Percentiles rank a stretch among this genome's conserved stretches.
These are phyloP conservation scores for Sporothrix mexicana DNA, from an alignment of 2,329 filamentous ascomycete species.

Conservation along the genomic window DNA sequence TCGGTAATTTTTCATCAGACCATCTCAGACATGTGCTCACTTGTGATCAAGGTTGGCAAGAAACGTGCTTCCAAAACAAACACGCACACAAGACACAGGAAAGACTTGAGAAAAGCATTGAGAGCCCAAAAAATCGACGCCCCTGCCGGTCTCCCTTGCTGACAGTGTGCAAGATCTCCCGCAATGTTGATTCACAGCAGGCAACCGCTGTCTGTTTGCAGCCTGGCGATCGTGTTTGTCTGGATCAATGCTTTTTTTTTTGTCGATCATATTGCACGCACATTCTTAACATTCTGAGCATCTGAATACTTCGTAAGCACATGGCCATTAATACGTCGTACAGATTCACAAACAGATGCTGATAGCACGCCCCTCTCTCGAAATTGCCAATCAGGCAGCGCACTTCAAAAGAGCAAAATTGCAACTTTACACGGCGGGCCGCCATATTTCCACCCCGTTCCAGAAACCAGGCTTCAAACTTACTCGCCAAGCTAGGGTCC, in stretches of 20 bases:
- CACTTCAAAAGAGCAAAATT: background rate
- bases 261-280: background rate
- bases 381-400: background rate
- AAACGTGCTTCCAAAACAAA: constrained; percentile 7
- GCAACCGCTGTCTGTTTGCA: background rate
- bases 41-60: background rate
- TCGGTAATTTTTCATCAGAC: background rate
- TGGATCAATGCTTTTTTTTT: background rate
- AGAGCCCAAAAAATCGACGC: background rate
- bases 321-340: background rate
- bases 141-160: background rate
- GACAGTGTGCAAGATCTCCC: constrained; percentile 13
- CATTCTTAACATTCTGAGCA: background rate
- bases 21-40: background rate
- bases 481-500: background rate
- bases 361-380: background rate
- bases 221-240: background rate
- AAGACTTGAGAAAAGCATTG: background rate
- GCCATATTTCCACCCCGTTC: background rate
- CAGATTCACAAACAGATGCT: background rate
- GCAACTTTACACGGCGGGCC: background rate
- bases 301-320: background rate
- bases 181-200: background rate
- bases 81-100: background rate
- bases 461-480: background rate